Evolutionary conservation across 768 basidiomycete genomes (phyloP), one percentile per base, ranked within the genome.

Genomic region (Candolleomyces efflorescens): DNA sequence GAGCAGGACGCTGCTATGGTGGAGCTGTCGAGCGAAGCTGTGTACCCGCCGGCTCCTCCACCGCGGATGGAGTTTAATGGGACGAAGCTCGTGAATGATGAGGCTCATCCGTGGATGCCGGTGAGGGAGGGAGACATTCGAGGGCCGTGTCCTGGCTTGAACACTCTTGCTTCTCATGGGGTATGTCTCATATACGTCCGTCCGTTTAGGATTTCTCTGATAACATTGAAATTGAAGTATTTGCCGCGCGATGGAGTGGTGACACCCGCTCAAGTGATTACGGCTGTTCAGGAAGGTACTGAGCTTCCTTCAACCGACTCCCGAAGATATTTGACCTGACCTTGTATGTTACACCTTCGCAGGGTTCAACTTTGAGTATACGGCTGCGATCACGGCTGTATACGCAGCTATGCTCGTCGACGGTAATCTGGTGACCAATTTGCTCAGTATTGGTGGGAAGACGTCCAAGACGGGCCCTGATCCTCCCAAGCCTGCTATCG

Each of bases 111-210:
- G 20, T 67, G 55, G 55, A 56, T 47, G 53, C 49, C 60, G 10
- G 55, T 59, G 20, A n/a, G 37, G 12, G 24, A 18, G 1, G 59
- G 50, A 0, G 65, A 63, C 43, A 56, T 60, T 23, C 63, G 64
- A 13, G 64, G 64, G 6, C 64, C 64, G 12, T 65, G 63, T 26
- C 63, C 64, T 41, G 64, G 64, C 4, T 53, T 65, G 52, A 65
- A 65, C 45, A 65, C 64, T 0, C 60, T 65, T 20, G 63, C 64
- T 26, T 60, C 59, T 37, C 63, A 65, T 56, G 64, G 64, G 32
- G 63, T 65, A 59, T 3, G 56, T 58, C 32, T 23, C n/a, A 17
- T 9, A n/a, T 18, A 5, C 2, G 3, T 5, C 2, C 27, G 9
- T 11, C 5, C 27, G 5, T 9, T 46, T 6, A 15, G 3, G 11